Evolutionary conservation across 306 rosid genomes (phyloP), one percentile per base, ranked within the genome.

Genomic region (Senna tora): DNA sequence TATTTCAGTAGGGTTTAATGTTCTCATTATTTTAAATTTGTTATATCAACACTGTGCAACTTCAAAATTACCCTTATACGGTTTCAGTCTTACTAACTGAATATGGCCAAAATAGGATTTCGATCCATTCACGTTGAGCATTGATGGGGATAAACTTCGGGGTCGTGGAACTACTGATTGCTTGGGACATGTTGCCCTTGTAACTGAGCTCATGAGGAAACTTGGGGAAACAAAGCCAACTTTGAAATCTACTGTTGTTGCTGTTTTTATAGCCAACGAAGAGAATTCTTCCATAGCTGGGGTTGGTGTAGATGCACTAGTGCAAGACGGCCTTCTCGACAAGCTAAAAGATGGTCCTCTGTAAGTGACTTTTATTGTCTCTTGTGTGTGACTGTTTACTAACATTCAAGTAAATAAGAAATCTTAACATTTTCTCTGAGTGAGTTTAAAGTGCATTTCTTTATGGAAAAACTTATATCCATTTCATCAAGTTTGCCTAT

Each of bases 101-200:
- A 46, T 20, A 13, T 2, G 16, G 52, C 17, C 19, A 33, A 20
- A 69, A 75, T 80, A 93, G 98, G 92, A 91, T 59, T 94, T 94
- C 78, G 89, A 85, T 86, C 99, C 99, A n/a, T 91, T 94, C 83
- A 80, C 89, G 4, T 77, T 94, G 87, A 88, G 92, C 79, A 79
- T 94, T 7, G 88, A 81, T 8, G 99, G 97, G 10, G 97, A 94
- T 84, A 90, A 91, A 72, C 95, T 94, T 49, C 79, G 84, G 45
- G 99, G 96, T 61, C 93, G 96, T 57, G 99, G 97, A 80, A 94
- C 99, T 19, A 89, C 99, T 17, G 99, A 94, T 80, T 91, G 97
- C 82, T 79, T 94, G 83, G 96, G 99, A 28, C 97, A 89, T 61
- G 97, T 91, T 54, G 99, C 97, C 28, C 96, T 91, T 75, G 82